These are phyloP conservation scores for Gossypium schwendimanii DNA, from an alignment of 441 rosid genomes.

Conservation along the genomic window DNA sequence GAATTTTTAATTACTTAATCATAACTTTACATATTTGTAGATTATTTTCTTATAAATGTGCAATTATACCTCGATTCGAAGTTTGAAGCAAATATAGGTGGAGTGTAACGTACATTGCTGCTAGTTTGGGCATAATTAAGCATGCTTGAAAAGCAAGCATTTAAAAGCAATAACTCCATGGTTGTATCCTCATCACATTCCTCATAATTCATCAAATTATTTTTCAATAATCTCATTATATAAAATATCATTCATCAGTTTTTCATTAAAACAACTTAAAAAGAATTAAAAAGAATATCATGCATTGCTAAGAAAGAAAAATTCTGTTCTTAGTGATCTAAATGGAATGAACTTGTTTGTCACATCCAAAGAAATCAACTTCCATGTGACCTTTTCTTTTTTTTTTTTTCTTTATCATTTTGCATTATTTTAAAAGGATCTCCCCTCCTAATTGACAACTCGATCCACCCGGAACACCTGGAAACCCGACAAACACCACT, in stretches of 20 bases:
- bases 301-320: background rate
- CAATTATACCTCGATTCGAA: too few species aligned
- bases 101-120: too few species aligned
- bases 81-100: too few species aligned
- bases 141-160: slow-evolving; percentile 7
- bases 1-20: too few species aligned
- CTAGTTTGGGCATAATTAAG: background rate
- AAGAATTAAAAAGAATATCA: background rate
- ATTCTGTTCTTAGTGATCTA: background rate
- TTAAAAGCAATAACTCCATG: background rate
- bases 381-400: background rate
- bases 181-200: slow-evolving; percentile 15
- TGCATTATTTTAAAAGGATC: background rate
- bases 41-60: too few species aligned
- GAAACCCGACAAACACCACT: slow-evolving; percentile 1
- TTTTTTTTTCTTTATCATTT: too few species aligned
- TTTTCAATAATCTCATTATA: background rate
- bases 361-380: background rate
- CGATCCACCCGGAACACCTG: background rate
- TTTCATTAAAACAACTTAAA: background rate
- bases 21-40: too few species aligned
- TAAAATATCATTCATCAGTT: background rate
- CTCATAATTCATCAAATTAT: background rate
- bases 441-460: background rate
- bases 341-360: background rate